phyloP scores from a whole-genome alignment of 352 stramenopile species.

The Pythium sp. region DNA sequence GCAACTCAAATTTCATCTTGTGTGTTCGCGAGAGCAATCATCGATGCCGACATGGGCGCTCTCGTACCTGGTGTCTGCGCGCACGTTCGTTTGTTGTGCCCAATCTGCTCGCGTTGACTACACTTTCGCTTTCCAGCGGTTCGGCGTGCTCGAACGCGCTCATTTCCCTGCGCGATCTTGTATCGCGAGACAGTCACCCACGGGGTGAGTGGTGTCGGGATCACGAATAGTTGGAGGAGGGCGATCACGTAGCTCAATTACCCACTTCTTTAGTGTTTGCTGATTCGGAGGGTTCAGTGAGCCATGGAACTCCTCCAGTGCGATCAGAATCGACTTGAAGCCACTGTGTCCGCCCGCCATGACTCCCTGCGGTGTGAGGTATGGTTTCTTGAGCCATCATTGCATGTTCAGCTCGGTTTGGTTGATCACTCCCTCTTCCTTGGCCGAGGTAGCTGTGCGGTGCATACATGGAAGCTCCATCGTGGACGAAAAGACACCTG shows the following conservation, averaged over 20 bases:
- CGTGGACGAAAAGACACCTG: too few species aligned
- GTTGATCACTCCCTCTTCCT: too few species aligned
- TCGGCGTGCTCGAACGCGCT: background rate
- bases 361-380: too few species aligned
- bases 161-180: background rate
- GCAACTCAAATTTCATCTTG: background rate
- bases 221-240: conserved; percentile 1
- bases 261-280: conserved; percentile 3
- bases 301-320: too few species aligned
- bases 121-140: conserved; percentile 4
- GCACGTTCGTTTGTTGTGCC: conserved; percentile 1
- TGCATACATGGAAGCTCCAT: too few species aligned
- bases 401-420: too few species aligned
- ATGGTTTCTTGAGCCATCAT: too few species aligned
- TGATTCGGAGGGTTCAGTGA: too few species aligned
- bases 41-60: background rate
- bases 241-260: background rate
- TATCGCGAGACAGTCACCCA: background rate
- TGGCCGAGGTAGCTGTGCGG: too few species aligned
- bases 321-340: too few species aligned
- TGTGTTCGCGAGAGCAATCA: background rate
- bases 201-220: background rate
- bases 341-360: too few species aligned
- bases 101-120: background rate
- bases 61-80: background rate